Conservation (phyloP, 768 basidiomycete genomes). For the Tulasnella sp. region DNA sequence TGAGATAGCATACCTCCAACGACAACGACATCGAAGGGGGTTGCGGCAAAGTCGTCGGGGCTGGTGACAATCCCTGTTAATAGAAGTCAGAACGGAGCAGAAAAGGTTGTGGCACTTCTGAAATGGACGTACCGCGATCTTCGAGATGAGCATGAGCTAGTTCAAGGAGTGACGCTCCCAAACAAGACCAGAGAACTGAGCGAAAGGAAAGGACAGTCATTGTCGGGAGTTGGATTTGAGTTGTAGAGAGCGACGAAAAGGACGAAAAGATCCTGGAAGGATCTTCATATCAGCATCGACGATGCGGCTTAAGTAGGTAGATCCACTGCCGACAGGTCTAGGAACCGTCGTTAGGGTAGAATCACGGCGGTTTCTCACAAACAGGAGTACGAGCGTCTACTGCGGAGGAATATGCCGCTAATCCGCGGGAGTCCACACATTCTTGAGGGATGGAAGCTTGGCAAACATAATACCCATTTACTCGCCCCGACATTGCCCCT, state of each 20-base stretch:
- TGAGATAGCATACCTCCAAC: constrained; percentile 1
- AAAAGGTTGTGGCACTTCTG: not conserved
- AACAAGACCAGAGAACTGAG: not conserved
- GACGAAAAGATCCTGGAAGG: not conserved
- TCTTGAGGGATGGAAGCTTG: not conserved
- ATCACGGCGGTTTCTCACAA: not conserved
- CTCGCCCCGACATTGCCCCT: not conserved
- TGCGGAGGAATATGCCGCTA: not conserved
- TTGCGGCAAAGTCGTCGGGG: not conserved
- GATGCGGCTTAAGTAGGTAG: not conserved
- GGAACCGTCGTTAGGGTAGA: not conserved
- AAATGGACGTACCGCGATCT: not conserved
- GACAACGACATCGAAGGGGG: not conserved
- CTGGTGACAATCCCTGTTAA: not conserved
- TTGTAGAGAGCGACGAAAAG: not conserved
- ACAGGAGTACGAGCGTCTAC: not conserved
- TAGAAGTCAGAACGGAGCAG: not conserved
- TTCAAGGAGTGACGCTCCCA: not conserved
- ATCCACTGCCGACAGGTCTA: not conserved
- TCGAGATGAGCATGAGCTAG: not conserved
- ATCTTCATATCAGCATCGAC: not conserved
- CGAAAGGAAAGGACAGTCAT: not conserved
- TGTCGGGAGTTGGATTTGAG: not conserved
- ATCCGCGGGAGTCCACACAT: not conserved
- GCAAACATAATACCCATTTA: not conserved